Conservation (phyloP, 1,139 yeast species). For the Kodamaea arcana region DNA sequence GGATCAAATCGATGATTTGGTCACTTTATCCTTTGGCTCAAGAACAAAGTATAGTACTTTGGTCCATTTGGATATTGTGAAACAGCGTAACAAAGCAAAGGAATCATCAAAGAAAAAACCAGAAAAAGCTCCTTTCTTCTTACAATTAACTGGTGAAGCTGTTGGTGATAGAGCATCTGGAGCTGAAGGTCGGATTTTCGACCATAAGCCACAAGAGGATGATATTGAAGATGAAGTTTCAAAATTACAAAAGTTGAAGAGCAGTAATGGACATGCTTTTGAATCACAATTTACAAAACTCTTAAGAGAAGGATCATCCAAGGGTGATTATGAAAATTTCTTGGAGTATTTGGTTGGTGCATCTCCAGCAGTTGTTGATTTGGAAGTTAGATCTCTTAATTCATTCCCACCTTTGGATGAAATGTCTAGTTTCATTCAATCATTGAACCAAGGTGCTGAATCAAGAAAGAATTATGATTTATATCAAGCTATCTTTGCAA, state of each 20-base stretch:
- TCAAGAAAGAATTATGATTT: conserved; percentile 65
- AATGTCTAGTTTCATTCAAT: conserved; percentile 58
- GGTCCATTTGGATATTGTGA: conserved; percentile 77
- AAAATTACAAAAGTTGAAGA: conserved; percentile 25
- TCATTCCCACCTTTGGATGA: conserved; percentile 63
- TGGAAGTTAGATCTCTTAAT: conserved; percentile 80
- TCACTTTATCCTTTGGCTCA: conserved; percentile 76
- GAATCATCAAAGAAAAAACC: conserved; percentile 82
- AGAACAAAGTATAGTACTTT: conserved; percentile 76
- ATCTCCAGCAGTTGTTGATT: conserved; percentile 76
- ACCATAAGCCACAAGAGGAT: conserved; percentile 9
- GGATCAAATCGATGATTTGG: conserved; percentile 62
- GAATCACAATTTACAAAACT: conserved; percentile 73
- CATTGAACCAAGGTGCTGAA: conserved; percentile 56
- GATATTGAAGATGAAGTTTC: conserved; percentile 15
- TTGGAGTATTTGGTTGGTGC: conserved; percentile 53
- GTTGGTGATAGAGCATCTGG: conserved; percentile 69
- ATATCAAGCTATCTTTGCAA: conserved; percentile 71
- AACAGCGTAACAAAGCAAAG: conserved; percentile 80
- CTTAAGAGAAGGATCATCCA: conserved; percentile 49
- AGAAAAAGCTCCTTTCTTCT: conserved; percentile 76
- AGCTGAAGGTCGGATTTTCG: conserved; percentile 44
- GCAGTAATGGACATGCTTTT: conserved; percentile 35
- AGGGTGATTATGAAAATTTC: conserved; percentile 44
- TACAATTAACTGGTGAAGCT: conserved; percentile 58